Percentiles rank a stretch among this genome's conserved stretches.
Conservation (phyloP, 2,329 filamentous ascomycete species). For the Neofusicoccum kwambonambiense region DNA sequence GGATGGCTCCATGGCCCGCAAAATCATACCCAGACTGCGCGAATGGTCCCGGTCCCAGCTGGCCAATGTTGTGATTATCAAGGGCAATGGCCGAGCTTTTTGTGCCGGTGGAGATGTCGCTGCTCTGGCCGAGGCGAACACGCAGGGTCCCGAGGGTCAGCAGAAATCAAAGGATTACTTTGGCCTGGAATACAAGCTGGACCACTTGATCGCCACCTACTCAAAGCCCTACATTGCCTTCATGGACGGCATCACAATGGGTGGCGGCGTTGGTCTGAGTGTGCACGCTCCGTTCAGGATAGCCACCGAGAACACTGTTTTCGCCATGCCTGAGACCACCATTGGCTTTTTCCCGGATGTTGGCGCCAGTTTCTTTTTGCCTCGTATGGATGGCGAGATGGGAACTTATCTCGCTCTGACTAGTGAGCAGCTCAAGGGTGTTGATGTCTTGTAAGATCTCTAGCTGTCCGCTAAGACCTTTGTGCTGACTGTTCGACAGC, state of each 20-base stretch:
- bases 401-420: constrained; percentile 94
- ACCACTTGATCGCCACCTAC: constrained; percentile 94
- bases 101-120: constrained; percentile 93
- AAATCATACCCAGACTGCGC: constrained; percentile 83
- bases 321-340: constrained; percentile 97
- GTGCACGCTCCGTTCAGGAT: constrained; percentile 95
- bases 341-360: constrained; percentile 99
- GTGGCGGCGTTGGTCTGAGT: constrained; percentile 90
- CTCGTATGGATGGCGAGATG: constrained; percentile 78
- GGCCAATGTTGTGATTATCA: constrained; percentile 89
- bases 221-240: constrained; percentile 89
- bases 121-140: constrained; percentile 72
- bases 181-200: constrained; percentile 89
- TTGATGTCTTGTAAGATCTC: constrained; percentile 64
- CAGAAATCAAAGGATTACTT: constrained; percentile 81
- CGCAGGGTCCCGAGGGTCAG: constrained; percentile 66
- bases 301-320: constrained; percentile 90
- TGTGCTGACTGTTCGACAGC: constrained; percentile 20
- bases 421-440: constrained; percentile 76
- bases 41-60: constrained; percentile 96
- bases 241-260: constrained; percentile 99
- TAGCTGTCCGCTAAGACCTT: not conserved
- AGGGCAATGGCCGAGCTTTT: constrained; percentile 82
- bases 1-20: constrained; percentile 90
- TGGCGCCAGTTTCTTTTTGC: constrained; percentile 92